Conservation (phyloP, 106 monocot genomes). For the Hemerocallis citrina region DNA sequence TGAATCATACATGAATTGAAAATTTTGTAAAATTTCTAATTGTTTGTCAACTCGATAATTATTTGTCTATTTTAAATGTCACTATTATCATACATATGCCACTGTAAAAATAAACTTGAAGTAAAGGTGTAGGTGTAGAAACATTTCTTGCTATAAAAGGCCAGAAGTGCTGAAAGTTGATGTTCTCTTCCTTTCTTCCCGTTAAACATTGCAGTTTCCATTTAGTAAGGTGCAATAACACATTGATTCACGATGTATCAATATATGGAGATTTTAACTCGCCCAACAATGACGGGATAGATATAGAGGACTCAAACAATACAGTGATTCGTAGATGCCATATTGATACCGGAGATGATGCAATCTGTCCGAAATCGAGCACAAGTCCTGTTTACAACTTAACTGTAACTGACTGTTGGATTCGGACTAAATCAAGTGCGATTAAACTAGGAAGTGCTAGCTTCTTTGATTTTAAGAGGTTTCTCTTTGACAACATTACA, state of each 20-base stretch:
- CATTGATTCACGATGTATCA: conserved; percentile 42
- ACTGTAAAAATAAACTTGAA: no score
- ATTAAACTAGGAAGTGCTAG: conserved; percentile 93
- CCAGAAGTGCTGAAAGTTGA: no score
- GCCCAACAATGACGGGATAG: conserved; percentile 96
- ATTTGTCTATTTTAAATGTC: no score
- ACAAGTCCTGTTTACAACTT: conserved; percentile 74
- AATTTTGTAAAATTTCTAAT: no score
- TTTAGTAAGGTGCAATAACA: conserved; percentile 59
- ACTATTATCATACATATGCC: no score
- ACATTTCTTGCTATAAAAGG: no score
- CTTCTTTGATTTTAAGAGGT: conserved; percentile 58
- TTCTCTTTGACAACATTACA: conserved; percentile 69
- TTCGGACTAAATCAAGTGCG: conserved; percentile 82
- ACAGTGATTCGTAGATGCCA: conserved; percentile 71
- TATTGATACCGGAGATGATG: conserved; percentile 96
- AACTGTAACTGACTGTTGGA: conserved; percentile 72
- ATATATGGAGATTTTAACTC: conserved; percentile 86
- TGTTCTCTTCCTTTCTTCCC: no score
- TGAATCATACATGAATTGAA: no score
- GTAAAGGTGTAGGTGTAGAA: no score
- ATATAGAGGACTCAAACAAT: conserved; percentile 95
- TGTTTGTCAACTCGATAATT: no score
- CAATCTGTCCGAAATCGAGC: conserved; percentile 86
- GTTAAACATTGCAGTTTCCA: conserved; percentile 85